Base-by-base conservation (phyloP, 2,329 filamentous ascomycete species). In the Neospermospora avenae region DNA sequence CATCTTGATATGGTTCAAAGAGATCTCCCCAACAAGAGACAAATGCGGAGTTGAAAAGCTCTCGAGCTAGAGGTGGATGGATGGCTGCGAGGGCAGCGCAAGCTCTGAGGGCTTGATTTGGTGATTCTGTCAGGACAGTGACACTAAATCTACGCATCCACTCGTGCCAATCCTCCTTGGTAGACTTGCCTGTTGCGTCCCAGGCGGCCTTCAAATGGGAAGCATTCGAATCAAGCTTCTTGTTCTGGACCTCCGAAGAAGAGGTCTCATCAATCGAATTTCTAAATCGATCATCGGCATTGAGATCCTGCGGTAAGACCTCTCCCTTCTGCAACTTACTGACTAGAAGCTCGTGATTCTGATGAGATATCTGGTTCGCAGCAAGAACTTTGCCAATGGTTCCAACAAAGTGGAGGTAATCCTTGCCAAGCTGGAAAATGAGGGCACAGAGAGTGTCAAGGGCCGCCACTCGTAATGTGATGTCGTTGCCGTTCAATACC, bases 21-120 rank as follows among this genome's bases (percentile, higher is more conserved):
- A 99, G 78, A 72, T 99, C 95, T 53, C 92, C 96, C 95, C 95
- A 99, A 75, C 95, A 99, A 4, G 93, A 98, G 1, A 98, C 93
- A 70, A 99, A 99, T 0, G 95, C 95, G 14, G 95, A 96, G 74
- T 99, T 99, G 82, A 99, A 99, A 2, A 99, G 80, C 70, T 96
- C 93, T 59, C 91, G 87, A 11, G 96, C 93, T 41, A 99, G 83
- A 0, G 95, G 93, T 39, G 93, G 87, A 74, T 98, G 97, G 14
- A 95, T 88, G 66, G 90, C 93, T 31, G 93, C 95, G 39, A 99
- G 80, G 60, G 89, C 90, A 41, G 93, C 95, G 73, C 96, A 99
- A 45, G 95, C 95, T 65, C 95, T 85, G 1, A 99, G 81, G 8
- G 96, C 93, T 70, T 97, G 95, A 66, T 97, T 96, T 3, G 95